These are phyloP conservation scores for Pyrenochaeta sp. DNA, from an alignment of 2,329 filamentous ascomycete genomes.

Conservation along the genomic window DNA sequence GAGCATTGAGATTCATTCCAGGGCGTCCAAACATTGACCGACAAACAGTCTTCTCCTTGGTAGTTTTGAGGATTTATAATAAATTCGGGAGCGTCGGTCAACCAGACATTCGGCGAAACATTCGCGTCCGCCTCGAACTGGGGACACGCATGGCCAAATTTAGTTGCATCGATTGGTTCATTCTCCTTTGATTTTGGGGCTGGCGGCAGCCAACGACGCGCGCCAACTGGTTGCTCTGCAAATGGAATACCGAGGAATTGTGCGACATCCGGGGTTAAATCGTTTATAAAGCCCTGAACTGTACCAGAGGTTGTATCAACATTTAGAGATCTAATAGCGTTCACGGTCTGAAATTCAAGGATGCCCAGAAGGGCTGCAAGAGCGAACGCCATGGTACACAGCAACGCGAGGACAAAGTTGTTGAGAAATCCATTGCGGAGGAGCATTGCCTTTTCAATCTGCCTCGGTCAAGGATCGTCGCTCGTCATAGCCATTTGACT, in stretches of 20 bases:
- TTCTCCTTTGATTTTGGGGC: constrained; percentile 23
- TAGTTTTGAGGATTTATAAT: constrained; percentile 24
- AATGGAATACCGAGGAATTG: constrained; percentile 52
- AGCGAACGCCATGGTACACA: constrained; percentile 15
- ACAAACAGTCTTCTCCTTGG: constrained; percentile 57
- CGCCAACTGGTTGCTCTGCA: constrained; percentile 45
- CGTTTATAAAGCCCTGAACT: constrained; percentile 45
- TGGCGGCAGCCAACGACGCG: constrained; percentile 46
- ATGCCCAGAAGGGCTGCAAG: constrained; percentile 14
- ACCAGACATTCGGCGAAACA: constrained; percentile 26
- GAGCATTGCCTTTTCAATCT: neutral
- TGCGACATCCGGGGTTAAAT: constrained; percentile 46
- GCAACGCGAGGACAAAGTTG: neutral
- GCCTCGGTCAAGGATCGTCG: neutral
- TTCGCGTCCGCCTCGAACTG: constrained; percentile 26
- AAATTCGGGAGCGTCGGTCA: constrained; percentile 36
- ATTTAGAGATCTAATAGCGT: constrained; percentile 23
- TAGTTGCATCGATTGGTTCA: constrained; percentile 34
- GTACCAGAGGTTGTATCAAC: constrained; percentile 38
- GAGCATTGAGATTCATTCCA: constrained; percentile 8
- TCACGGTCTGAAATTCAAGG: constrained; percentile 12
- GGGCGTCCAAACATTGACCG: constrained; percentile 58
- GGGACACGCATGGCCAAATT: constrained; percentile 39
- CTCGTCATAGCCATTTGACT: neutral
- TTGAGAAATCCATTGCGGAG: neutral